Conservation (phyloP, 1,139 yeast genomes). For the Kodamaea suecica region DNA sequence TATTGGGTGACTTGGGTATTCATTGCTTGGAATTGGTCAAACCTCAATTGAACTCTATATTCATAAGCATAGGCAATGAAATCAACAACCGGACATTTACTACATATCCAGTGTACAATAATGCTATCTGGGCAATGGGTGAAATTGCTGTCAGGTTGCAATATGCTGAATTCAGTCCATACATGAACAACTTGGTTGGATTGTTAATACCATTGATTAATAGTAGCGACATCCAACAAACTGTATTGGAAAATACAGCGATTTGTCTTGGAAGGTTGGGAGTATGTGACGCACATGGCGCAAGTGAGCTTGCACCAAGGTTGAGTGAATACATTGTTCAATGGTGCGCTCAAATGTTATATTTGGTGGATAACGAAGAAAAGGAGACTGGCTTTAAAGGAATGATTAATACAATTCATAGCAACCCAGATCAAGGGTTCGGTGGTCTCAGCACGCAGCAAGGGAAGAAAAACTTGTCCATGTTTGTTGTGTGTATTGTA, state of each 20-base stretch:
- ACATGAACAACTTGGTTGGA: slow-evolving; percentile 56
- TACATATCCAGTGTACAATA: slow-evolving; percentile 69
- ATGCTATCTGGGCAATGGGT: slow-evolving; percentile 93
- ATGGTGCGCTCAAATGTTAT: slow-evolving; percentile 68
- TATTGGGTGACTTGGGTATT: slow-evolving; percentile 83
- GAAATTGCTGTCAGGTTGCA: slow-evolving; percentile 68
- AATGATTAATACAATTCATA: slow-evolving; percentile 61
- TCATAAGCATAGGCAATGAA: slow-evolving; percentile 68
- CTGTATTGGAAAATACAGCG: slow-evolving; percentile 86
- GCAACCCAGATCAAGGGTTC: slow-evolving; percentile 63
- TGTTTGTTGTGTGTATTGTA: slow-evolving; percentile 63
- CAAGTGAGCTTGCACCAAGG: slow-evolving; percentile 52
- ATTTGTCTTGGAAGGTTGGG: slow-evolving; percentile 92
- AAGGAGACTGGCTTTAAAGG: slow-evolving; percentile 80
- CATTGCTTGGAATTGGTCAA: slow-evolving; percentile 54
- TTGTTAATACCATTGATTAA: slow-evolving; percentile 64
- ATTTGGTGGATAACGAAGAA: slow-evolving; percentile 71
- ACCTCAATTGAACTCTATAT: slow-evolving; percentile 56
- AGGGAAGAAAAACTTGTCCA: slow-evolving; percentile 48
- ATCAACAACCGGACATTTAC: slow-evolving; percentile 49
- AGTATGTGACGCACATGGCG: slow-evolving; percentile 47
- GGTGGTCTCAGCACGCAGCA: slow-evolving; percentile 46
- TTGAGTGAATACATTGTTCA: slow-evolving; percentile 53
- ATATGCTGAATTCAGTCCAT: slow-evolving; percentile 53
- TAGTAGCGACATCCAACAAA: slow-evolving; percentile 52